phyloP scores from a whole-genome alignment of 2,329 filamentous ascomycete genomes.

The Penicillium griseofulvum region DNA sequence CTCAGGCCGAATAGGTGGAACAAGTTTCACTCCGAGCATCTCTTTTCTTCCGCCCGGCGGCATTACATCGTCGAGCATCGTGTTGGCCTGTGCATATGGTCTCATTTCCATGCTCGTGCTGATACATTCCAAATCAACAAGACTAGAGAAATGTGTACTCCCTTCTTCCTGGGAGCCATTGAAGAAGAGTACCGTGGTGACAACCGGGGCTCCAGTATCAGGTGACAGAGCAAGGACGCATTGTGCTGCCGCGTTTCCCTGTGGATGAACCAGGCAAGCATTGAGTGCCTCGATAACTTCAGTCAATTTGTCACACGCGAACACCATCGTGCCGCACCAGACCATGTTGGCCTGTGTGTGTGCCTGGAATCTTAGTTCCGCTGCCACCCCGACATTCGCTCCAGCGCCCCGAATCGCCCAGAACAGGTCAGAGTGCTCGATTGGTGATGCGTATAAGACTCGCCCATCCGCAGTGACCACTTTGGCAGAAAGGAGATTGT shows the following conservation, averaged over 20 bases:
- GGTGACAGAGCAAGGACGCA: constrained; percentile 26
- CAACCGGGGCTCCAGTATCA: constrained; percentile 17
- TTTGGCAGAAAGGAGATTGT: constrained; percentile 43
- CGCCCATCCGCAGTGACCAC: constrained; percentile 41
- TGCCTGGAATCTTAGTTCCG: constrained; percentile 37
- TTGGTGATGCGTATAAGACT: constrained; percentile 36
- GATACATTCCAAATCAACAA: constrained; percentile 37
- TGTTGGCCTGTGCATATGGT: constrained; percentile 41
- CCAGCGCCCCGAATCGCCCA: constrained; percentile 48
- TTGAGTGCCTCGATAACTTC: constrained; percentile 21
- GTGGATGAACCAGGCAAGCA: constrained; percentile 14
- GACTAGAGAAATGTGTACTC: constrained; percentile 31
- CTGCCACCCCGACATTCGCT: constrained; percentile 44
- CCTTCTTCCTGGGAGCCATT: constrained; percentile 36
- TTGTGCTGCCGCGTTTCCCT: constrained; percentile 21
- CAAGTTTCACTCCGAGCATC: constrained; percentile 41
- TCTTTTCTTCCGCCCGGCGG: constrained; percentile 32
- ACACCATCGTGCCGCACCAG: constrained; percentile 22
- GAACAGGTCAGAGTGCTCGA: constrained; percentile 46
- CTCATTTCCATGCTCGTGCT: constrained; percentile 33
- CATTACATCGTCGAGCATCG: constrained; percentile 28
- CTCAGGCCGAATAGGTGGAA: constrained; percentile 34
- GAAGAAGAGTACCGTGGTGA: constrained; percentile 30
- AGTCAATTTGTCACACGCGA: not conserved
- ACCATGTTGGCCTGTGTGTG: constrained; percentile 26